Conservation (phyloP, 2,329 filamentous ascomycete species). For the Pestalotiopsis sp. region DNA sequence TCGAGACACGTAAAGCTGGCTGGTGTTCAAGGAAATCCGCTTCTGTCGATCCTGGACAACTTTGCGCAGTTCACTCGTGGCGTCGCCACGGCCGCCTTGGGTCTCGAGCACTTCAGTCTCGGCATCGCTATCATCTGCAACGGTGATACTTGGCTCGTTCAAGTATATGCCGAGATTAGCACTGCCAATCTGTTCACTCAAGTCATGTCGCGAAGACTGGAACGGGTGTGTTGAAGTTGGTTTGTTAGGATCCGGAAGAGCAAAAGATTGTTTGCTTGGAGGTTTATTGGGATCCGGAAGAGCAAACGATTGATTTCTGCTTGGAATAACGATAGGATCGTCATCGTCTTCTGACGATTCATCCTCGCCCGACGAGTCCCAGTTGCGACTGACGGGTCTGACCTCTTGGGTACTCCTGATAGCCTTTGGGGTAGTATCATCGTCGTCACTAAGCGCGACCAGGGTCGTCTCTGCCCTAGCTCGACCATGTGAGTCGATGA, state of each 20-base stretch:
- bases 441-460: conserved; percentile 34
- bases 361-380: conserved; percentile 52
- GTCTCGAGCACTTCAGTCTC: conserved; percentile 59
- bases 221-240: conserved; percentile 48
- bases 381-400: conserved; percentile 31
- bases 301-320: conserved; percentile 61
- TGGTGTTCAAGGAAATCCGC: conserved; percentile 36
- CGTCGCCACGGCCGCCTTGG: conserved; percentile 51
- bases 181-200: conserved; percentile 50
- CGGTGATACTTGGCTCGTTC: conserved; percentile 30
- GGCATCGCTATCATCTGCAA: conserved; percentile 58
- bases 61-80: conserved; percentile 62
- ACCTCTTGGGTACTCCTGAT: conserved; percentile 24
- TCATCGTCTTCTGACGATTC: conserved; percentile 62
- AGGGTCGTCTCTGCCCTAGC: conserved; percentile 58
- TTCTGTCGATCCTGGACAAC: conserved; percentile 57
- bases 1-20: conserved; percentile 37
- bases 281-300: conserved; percentile 49
- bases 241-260: conserved; percentile 46
- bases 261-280: conserved; percentile 63
- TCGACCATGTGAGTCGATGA: conserved; percentile 64
- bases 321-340: conserved; percentile 67
- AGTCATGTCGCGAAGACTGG: conserved; percentile 48
- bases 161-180: conserved; percentile 43
- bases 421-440: conserved; percentile 23